Evolutionary conservation across 805 yeast genomes (phyloP).

Genomic region (Yueomyces sinensis): DNA sequence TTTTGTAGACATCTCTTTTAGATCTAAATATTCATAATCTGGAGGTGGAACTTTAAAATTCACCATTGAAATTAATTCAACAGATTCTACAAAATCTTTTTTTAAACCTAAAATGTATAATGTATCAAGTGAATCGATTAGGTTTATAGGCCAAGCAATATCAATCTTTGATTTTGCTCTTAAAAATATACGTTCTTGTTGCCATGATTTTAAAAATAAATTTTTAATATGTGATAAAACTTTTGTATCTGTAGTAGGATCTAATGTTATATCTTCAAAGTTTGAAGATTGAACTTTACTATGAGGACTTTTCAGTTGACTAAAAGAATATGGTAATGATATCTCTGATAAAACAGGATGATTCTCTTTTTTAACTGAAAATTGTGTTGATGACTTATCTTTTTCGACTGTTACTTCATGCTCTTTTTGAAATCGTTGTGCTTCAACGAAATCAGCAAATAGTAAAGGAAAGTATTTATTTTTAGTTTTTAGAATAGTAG

Average conservation of each 20-base stretch:
- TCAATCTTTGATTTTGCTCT: slow-evolving; percentile 1
- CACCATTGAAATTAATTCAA: slow-evolving; percentile 24
- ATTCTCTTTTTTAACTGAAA: slow-evolving; percentile 6
- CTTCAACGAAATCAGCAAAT: slow-evolving; percentile 12
- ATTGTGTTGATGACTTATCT: slow-evolving; percentile 3
- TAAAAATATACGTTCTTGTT: slow-evolving; percentile 6
- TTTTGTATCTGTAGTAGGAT: slow-evolving; percentile 14
- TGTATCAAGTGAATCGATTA: slow-evolving; percentile 41
- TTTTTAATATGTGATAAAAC: slow-evolving; percentile 23
- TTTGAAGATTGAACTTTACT: slow-evolving; percentile 21
- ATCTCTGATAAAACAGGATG: slow-evolving; percentile 17
- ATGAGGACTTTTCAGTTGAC: not conserved
- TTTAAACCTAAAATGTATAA: slow-evolving; percentile 32
- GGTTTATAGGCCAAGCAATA: slow-evolving; percentile 32
- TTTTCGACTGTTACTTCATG: not conserved
- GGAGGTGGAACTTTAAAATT: slow-evolving; percentile 30
- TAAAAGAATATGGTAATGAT: slow-evolving; percentile 10
- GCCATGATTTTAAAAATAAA: slow-evolving; percentile 33
- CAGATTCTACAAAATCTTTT: slow-evolving; percentile 27
- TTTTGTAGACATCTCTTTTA: slow-evolving; percentile 28
- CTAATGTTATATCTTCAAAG: slow-evolving; percentile 14
- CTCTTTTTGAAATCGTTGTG: not conserved
- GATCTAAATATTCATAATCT: slow-evolving; percentile 37
- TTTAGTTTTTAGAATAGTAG: slow-evolving; percentile 19
- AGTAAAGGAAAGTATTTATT: slow-evolving; percentile 29